phyloP scores from a whole-genome alignment of 495 filamentous ascomycete genomes.

The Penicillium coprophilum region DNA sequence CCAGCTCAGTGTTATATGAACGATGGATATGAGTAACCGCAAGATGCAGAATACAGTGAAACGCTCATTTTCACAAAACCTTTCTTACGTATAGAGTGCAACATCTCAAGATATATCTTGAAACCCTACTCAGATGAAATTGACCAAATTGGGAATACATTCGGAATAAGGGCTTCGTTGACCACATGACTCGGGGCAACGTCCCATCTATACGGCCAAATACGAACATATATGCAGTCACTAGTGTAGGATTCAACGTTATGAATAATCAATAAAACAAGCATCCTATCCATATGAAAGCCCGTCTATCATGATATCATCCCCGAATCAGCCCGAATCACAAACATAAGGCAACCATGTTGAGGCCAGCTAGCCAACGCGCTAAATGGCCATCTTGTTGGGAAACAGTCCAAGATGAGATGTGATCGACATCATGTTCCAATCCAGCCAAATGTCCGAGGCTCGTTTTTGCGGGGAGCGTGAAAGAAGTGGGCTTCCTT shows the following conservation, averaged over 20 bases:
- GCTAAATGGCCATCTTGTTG: slow-evolving; percentile 8
- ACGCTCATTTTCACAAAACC: neutral
- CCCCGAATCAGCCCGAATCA: neutral
- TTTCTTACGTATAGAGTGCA: neutral
- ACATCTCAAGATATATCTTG: neutral
- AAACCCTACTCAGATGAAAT: neutral
- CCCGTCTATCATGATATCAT: slow-evolving; percentile 5
- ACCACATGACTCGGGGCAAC: slow-evolving; percentile 9
- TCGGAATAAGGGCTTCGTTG: neutral
- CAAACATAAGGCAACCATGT: slow-evolving; percentile 5
- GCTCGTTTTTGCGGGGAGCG: slow-evolving; percentile 24
- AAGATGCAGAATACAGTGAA: neutral
- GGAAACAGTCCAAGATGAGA: slow-evolving; percentile 15
- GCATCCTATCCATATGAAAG: neutral
- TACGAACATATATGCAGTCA: neutral
- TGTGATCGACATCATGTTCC: slow-evolving; percentile 24
- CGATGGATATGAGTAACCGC: neutral
- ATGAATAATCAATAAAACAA: neutral
- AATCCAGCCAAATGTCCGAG: slow-evolving; percentile 18
- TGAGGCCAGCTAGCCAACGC: slow-evolving; percentile 10
- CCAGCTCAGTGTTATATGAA: neutral
- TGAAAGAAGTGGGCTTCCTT: slow-evolving; percentile 17
- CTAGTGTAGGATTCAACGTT: neutral
- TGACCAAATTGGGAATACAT: slow-evolving; percentile 5
- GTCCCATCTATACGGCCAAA: neutral